Conservation (phyloP, 768 basidiomycete genomes). For the Nidularia pulvinata region DNA sequence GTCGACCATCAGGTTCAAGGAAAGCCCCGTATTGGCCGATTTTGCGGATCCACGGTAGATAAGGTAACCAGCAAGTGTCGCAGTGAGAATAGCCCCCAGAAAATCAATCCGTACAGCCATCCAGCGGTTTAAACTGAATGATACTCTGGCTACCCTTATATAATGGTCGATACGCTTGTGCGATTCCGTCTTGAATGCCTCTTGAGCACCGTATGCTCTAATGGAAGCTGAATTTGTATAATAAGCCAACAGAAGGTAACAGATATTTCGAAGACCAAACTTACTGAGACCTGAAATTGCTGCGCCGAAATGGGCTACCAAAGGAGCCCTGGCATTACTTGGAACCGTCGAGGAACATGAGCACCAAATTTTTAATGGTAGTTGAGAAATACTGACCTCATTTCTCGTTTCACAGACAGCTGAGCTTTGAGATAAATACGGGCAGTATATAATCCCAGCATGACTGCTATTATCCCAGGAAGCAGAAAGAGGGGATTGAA, state of each 20-base stretch:
- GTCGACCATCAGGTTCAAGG: conserved; percentile 56
- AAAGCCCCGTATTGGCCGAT: conserved; percentile 49
- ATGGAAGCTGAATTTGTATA: conserved; percentile 41
- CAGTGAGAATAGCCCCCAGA: conserved; percentile 51
- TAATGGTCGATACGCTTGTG: conserved; percentile 55
- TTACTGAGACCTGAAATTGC: conserved; percentile 55
- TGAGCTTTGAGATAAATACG: conserved; percentile 45
- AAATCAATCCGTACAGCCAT: conserved; percentile 53
- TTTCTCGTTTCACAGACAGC: conserved; percentile 46
- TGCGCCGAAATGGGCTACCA: conserved; percentile 43
- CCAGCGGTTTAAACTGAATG: conserved; percentile 55
- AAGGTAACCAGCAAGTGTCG: conserved; percentile 55
- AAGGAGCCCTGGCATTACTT: conserved; percentile 26
- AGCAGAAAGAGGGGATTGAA: conserved; percentile 45
- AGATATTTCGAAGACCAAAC: conserved; percentile 16
- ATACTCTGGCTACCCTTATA: conserved; percentile 39
- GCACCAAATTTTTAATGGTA: conserved; percentile 12
- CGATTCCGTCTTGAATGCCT: conserved; percentile 44
- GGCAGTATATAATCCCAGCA: conserved; percentile 40
- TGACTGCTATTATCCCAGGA: conserved; percentile 38
- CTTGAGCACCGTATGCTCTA: conserved; percentile 65
- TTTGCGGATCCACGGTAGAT: conserved; percentile 33
- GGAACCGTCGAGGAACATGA: neutral
- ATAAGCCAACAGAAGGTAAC: neutral
- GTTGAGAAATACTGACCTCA: conserved; percentile 32